Percentiles rank a stretch among this genome's conserved stretches.
Evolutionary conservation across 345 rosid species (phyloP).

Genomic region (Cardamine chenopodiifolia): DNA sequence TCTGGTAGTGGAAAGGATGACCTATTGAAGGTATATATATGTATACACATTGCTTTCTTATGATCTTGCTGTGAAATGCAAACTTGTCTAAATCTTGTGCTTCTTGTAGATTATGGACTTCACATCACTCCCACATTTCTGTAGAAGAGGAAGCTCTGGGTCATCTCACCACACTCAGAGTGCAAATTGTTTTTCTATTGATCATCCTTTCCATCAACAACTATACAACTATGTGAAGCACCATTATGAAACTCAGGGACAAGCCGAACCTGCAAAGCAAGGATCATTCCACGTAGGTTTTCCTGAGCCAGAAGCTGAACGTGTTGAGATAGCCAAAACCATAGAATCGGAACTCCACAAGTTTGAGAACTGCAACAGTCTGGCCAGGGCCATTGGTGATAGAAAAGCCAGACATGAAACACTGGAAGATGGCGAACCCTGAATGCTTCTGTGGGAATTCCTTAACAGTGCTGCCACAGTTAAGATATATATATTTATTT

Average conservation of each 20-base stretch:
- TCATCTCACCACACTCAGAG: conserved; percentile 57
- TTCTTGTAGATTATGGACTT: conserved; percentile 74
- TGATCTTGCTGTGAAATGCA: conserved; percentile 25
- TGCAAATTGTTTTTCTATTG: conserved; percentile 62
- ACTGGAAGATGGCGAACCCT: conserved; percentile 14
- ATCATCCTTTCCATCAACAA: conserved; percentile 88
- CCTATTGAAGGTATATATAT: conserved; percentile 68
- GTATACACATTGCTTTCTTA: conserved; percentile 4
- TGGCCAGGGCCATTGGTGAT: conserved; percentile 40
- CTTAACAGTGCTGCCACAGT: not conserved
- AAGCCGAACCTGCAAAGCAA: conserved; percentile 62
- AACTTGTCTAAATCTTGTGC: conserved; percentile 17
- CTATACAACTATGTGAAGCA: conserved; percentile 82
- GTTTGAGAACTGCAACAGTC: conserved; percentile 54
- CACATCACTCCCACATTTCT: conserved; percentile 86
- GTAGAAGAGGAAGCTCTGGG: conserved; percentile 82
- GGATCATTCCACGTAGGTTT: conserved; percentile 88
- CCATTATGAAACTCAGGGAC: conserved; percentile 48
- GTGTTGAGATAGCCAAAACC: conserved; percentile 62
- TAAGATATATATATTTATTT: not conserved
- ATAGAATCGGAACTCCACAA: conserved; percentile 78
- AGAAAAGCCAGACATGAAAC: conserved; percentile 17
- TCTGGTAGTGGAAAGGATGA: conserved; percentile 81
- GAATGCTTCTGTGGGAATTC: conserved; percentile 7
- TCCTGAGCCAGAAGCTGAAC: conserved; percentile 69